Evolutionary conservation across 1,284 basidiomycete genomes (phyloP).

Genomic region (Cystobasidium pallidum): DNA sequence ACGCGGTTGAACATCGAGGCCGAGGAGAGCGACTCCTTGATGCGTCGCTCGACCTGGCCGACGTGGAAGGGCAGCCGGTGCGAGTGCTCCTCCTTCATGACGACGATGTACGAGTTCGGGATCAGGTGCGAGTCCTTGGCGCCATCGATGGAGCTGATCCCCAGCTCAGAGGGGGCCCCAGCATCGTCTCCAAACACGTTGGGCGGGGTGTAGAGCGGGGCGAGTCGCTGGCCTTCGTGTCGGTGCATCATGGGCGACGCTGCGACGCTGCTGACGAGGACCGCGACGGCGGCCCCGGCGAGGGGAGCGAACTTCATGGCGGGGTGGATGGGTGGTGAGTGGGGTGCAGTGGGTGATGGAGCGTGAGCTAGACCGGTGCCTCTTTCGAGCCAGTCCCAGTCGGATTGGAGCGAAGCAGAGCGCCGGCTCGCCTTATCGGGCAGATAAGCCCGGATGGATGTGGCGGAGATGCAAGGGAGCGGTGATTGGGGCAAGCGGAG

Average conservation of each 20-base stretch:
- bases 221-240: slow-evolving; percentile 14
- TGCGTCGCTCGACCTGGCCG: slow-evolving; percentile 56
- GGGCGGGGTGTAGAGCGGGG: slow-evolving; percentile 38
- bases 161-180: neutral
- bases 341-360: neutral
- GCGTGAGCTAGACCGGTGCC: neutral
- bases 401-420: slow-evolving; percentile 12
- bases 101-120: slow-evolving; percentile 71
- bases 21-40: slow-evolving; percentile 61
- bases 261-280: slow-evolving; percentile 3
- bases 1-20: slow-evolving; percentile 61
- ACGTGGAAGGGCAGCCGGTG: slow-evolving; percentile 63
- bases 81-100: slow-evolving; percentile 73
- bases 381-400: neutral
- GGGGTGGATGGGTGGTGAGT: neutral
- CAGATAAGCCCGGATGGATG: slow-evolving; percentile 6
- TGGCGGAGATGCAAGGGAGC: neutral
- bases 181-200: slow-evolving; percentile 36
- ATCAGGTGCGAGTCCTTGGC: slow-evolving; percentile 50
- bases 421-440: neutral
- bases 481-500: neutral
- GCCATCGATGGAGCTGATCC: neutral
- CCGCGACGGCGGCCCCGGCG: slow-evolving; percentile 3
- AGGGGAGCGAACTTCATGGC: slow-evolving; percentile 29
- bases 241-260: slow-evolving; percentile 29